Evolutionary conservation across 139 green algal genomes (phyloP).

Genomic region (Chlamydomonas eustigma): DNA sequence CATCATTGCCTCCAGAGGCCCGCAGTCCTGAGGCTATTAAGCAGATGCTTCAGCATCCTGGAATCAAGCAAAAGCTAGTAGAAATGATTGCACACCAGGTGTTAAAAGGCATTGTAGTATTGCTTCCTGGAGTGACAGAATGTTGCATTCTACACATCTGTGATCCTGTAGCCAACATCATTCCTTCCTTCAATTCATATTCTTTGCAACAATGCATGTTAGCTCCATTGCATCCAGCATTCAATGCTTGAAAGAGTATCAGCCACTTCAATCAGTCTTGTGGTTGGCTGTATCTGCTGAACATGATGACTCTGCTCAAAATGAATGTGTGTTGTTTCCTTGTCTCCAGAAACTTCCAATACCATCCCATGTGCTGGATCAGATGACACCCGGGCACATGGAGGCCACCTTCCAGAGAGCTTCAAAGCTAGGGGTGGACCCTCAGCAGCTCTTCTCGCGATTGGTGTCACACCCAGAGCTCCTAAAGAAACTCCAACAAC

Average conservation of each 20-base stretch:
- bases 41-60: background rate
- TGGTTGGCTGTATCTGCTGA: too few species aligned
- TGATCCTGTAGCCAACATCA: too few species aligned
- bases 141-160: too few species aligned
- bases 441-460: constrained; percentile 2
- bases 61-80: constrained; percentile 8
- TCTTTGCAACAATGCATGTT: too few species aligned
- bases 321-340: too few species aligned
- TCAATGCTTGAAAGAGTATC: too few species aligned
- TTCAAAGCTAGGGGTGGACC: background rate
- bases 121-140: too few species aligned
- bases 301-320: too few species aligned
- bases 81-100: constrained; percentile 3
- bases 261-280: too few species aligned
- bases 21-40: constrained; percentile 8
- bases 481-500: background rate
- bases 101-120: too few species aligned
- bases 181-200: too few species aligned
- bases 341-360: background rate
- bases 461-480: background rate
- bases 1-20: background rate
- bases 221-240: too few species aligned
- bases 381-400: constrained; percentile 2
- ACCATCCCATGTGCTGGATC: background rate
- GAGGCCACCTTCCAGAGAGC: background rate